Conservation (phyloP, 2,329 filamentous ascomycete species). For the Pestalotiopsis fici region DNA sequence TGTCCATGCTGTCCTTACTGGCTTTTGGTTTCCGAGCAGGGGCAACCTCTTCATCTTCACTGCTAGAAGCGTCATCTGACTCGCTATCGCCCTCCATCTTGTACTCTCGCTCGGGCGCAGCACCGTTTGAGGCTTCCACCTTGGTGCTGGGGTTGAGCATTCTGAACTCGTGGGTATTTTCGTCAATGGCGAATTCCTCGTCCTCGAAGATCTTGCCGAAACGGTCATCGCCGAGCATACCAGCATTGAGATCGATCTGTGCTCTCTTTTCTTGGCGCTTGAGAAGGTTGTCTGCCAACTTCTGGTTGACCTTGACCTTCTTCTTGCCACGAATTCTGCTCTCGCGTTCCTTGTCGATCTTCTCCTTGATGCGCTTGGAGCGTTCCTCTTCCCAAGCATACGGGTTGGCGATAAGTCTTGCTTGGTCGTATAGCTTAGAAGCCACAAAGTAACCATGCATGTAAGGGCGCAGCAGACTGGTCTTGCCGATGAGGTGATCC, state of each 20-base stretch:
- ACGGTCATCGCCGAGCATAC: constrained; percentile 79
- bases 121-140: constrained; percentile 31
- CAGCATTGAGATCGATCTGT: constrained; percentile 59
- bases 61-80: constrained; percentile 30
- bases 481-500: constrained; percentile 86
- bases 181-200: constrained; percentile 89
- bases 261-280: constrained; percentile 63
- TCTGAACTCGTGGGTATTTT: constrained; percentile 83
- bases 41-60: constrained; percentile 36
- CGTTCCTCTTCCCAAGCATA: constrained; percentile 93
- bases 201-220: constrained; percentile 91
- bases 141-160: constrained; percentile 86
- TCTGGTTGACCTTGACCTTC: constrained; percentile 96
- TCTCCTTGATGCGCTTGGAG: constrained; percentile 87
- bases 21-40: constrained; percentile 18
- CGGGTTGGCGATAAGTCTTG: constrained; percentile 87
- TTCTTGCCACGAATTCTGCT: constrained; percentile 92
- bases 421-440: constrained; percentile 93
- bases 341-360: constrained; percentile 95
- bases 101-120: constrained; percentile 29
- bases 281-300: constrained; percentile 72
- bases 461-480: constrained; percentile 86
- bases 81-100: constrained; percentile 47
- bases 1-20: constrained; percentile 42
- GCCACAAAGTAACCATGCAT: constrained; percentile 99